Conservation (phyloP, 345 rosid genomes). For the Geranium brycei region DNA sequence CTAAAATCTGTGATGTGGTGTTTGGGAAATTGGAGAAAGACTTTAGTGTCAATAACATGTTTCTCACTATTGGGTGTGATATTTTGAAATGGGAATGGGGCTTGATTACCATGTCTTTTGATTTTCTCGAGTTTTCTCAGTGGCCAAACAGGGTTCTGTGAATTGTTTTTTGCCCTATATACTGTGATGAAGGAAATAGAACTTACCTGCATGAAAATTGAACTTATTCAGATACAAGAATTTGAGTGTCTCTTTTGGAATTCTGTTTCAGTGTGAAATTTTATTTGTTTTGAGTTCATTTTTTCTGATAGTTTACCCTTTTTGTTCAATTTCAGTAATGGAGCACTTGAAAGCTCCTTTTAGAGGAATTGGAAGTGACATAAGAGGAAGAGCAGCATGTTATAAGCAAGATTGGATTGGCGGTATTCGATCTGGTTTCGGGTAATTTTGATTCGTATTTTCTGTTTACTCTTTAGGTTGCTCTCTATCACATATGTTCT, state of each 20-base stretch:
- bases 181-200: no score
- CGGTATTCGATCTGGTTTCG: constrained; percentile 42
- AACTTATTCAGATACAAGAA: background rate
- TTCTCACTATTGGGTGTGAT: background rate
- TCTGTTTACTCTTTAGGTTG: no score
- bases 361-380: constrained; percentile 38
- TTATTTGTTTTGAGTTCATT: background rate
- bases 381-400: constrained; percentile 44
- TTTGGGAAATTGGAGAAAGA: background rate
- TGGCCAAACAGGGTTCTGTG: background rate
- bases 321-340: constrained; percentile 17
- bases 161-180: background rate
- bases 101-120: background rate
- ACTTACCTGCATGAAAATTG: background rate
- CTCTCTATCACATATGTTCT: background rate
- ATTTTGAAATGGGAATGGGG: background rate
- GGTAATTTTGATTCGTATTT: constrained; percentile 17
- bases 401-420: constrained; percentile 59
- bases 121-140: background rate
- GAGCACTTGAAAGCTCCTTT: constrained; percentile 30
- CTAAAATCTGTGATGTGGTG: background rate
- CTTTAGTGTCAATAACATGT: background rate
- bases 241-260: background rate
- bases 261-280: background rate
- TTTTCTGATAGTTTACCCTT: no score